Evolutionary conservation across 768 basidiomycete genomes (phyloP), one percentile per base, ranked within the genome.

Genomic region (Phaffia tasmanica): DNA sequence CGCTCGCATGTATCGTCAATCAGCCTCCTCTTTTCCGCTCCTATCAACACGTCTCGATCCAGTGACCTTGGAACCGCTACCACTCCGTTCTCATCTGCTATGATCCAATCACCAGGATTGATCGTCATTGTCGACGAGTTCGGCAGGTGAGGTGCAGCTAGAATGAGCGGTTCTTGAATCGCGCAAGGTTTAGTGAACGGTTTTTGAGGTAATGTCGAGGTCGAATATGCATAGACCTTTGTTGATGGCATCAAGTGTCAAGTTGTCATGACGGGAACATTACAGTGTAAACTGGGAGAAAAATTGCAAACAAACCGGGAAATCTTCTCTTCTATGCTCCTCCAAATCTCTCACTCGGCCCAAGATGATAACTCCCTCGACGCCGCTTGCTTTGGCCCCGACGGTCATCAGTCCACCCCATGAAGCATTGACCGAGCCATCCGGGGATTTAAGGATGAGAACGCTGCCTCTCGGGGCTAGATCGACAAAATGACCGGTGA

Each of bases 381-480:
- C 55, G 11, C 48, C 55, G 30, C 54, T 55, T 4, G 35, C 59
- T 9, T 57, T 46, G 4, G 66, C 66, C 15, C 59, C 54, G 7
- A 61, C 23, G 3, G 55, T 57, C 61, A 67, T 62, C 21, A 67
- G 47, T 1, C 66, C 66, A 1, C 66, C 66, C 66, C 66, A 67
- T 23, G 29, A 51, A 1, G 55, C 42, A 9, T 4, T 32, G 18
- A 46, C 54, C 15, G 54, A 47, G 3, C 27, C 32, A 2, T 29
- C 56, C 6, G 29, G 54, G 0, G 66, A 62, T n/a, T 46, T 7
- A 0, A 35, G 35, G 59, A 67, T 58, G 55, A 67, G 47, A 32
- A 67, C 42, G 54, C 62, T 35, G 7, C 66, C 66, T 0, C 25
- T 27, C 5, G 66, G 66, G 5, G 51, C 47, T 0, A 62, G 47